phyloP scores from a whole-genome alignment of 78 protist genomes.

The Chrysochromulina tobinii region DNA sequence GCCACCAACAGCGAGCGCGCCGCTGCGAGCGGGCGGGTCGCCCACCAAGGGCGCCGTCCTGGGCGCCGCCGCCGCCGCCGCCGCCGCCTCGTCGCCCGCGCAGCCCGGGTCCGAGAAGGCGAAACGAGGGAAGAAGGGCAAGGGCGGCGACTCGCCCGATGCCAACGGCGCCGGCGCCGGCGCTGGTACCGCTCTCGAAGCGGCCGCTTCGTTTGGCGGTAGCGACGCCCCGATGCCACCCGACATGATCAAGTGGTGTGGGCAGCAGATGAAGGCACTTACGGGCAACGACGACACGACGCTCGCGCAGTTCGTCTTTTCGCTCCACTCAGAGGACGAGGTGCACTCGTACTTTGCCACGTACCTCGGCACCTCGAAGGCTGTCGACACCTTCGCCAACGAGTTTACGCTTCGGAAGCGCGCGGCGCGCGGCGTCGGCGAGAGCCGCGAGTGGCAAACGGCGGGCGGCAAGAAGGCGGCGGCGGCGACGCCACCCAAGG shows the following conservation, averaged over 20 bases:
- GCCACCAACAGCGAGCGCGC: neutral
- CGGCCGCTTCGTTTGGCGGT: too few relatives aligned
- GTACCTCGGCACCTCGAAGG: neutral
- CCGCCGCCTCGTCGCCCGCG: neutral
- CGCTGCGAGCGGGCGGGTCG: too few relatives aligned
- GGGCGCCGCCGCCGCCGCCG: neutral
- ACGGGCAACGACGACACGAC: neutral
- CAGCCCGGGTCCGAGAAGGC: neutral
- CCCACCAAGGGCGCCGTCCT: too few relatives aligned
- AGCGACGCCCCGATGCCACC: neutral
- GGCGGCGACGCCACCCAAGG: neutral
- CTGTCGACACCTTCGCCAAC: neutral
- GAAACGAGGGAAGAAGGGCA: neutral
- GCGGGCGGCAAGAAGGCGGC: neutral
- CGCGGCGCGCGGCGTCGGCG: conserved; percentile 6
- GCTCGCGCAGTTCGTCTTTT: conserved; percentile 1
- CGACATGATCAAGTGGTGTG: neutral
- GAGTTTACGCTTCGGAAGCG: neutral
- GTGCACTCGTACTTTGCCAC: neutral
- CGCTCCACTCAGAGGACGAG: neutral
- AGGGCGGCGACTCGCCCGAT: too few relatives aligned
- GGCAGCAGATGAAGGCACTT: neutral
- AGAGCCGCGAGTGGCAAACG: neutral
- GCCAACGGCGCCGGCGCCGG: neutral
- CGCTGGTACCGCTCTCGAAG: too few relatives aligned